Percentiles rank a stretch among this genome's conserved stretches.
These are phyloP conservation scores for Tylopilus felleus DNA, from an alignment of 768 basidiomycete species.

Conservation along the genomic window DNA sequence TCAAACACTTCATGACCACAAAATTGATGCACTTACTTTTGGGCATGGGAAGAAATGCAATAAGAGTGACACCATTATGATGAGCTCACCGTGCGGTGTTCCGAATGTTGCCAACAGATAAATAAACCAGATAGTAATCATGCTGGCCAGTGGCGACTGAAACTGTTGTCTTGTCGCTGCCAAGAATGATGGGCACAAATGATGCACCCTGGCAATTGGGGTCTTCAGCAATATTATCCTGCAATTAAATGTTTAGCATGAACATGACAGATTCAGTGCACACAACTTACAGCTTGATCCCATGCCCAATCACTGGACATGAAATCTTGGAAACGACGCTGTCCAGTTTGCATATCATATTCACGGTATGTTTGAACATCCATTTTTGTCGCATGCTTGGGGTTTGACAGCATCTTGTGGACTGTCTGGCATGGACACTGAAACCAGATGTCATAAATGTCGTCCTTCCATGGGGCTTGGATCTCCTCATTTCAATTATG, in stretches of 20 bases:
- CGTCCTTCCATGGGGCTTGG: too few relatives aligned
- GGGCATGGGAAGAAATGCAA: slow-evolving; percentile 29
- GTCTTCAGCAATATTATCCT: neutral
- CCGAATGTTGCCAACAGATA: neutral
- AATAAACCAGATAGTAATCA: neutral
- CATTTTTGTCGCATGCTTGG: too few relatives aligned
- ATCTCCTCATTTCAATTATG: too few relatives aligned
- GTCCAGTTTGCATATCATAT: too few relatives aligned
- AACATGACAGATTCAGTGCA: too few relatives aligned
- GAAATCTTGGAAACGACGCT: too few relatives aligned
- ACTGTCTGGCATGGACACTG: too few relatives aligned
- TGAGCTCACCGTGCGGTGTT: neutral
- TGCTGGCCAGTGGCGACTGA: neutral
- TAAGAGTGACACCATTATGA: slow-evolving; percentile 1
- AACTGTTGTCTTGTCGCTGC: neutral
- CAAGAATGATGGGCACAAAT: neutral
- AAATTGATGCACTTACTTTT: slow-evolving; percentile 14
- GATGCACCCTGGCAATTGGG: neutral
- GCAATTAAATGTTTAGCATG: neutral
- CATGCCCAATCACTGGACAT: too few relatives aligned
- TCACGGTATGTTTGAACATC: too few relatives aligned
- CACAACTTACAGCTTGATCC: too few relatives aligned
- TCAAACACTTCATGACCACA: neutral
- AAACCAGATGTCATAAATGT: too few relatives aligned
- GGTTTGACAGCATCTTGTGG: too few relatives aligned